Evolutionary conservation across 1,139 yeast species (phyloP), one percentile per base, ranked within the genome.

Genomic region (Yamadazyma triangularis): DNA sequence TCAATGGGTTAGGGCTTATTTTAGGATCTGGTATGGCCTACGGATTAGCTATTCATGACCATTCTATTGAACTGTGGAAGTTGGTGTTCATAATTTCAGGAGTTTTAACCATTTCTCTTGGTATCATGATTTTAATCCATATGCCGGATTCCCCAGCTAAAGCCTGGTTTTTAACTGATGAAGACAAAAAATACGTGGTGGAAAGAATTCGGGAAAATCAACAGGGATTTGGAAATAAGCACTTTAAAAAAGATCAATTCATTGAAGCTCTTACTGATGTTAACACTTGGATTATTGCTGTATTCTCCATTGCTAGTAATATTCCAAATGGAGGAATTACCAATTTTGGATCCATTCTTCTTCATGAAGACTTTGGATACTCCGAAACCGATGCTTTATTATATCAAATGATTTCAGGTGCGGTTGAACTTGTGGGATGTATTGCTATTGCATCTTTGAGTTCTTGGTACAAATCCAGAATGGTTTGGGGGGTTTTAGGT

Each of bases 201-300:
- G 59, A 63, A 34, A 43, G 66, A 40, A 50, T 58, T 21, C 53
- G 70, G 46, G 42, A 41, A 2, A 68, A 69, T 39, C 58, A 62
- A 29, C 73, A 79, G 44, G 81, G 83, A 11, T 73, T 76, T 37
- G 81, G 81, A 30, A 72, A 72, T 42, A 65, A 60, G 35, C 59
- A 62, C 26, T 66, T 75, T 53, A 79, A 79, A 42, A 57, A 50
- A 48, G 53, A 71, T 29, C 88, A 80, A 47, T 58, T 77, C 25
- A 51, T 50, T 13, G 77, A 79, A 44, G 78, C 84, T 2, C 64
- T 77, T 50, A 44, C 44, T 2, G 77, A 71, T 42, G 31, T 51
- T 30, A 59, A 61, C 34, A 63, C 71, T 7, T 69, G 70, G 65
- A 34, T 78, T 20, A 67, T 71, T 42, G 42, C 51, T 27, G 28